These are phyloP conservation scores for Spathaspora gorwiae DNA, from an alignment of 805 yeast species.

Conservation along the genomic window DNA sequence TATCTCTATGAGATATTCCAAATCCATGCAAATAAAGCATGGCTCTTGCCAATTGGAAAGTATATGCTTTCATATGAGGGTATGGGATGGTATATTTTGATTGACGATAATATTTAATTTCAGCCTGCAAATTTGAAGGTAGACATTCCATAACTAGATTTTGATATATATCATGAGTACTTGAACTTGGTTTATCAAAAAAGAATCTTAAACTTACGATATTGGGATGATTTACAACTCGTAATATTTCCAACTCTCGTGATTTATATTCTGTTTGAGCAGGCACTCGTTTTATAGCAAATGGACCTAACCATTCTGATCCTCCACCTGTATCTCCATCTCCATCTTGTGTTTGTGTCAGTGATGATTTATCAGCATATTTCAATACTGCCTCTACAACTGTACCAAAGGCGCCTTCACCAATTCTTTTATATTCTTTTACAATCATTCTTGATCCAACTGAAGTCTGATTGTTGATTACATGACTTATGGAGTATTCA, in stretches of 20 bases:
- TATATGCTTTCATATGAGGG: conserved; percentile 70
- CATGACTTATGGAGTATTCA: conserved; percentile 40
- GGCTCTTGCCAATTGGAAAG: conserved; percentile 77
- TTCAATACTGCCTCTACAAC: conserved; percentile 67
- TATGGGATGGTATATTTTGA: conserved; percentile 61
- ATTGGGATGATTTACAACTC: conserved; percentile 76
- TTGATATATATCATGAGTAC: conserved; percentile 66
- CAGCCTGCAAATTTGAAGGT: conserved; percentile 75
- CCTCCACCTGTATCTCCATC: background rate
- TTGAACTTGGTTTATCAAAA: conserved; percentile 61
- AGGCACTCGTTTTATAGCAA: conserved; percentile 79
- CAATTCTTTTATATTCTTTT: conserved; percentile 68
- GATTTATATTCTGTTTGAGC: conserved; percentile 85
- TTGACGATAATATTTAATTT: conserved; percentile 64
- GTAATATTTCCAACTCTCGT: conserved; percentile 71
- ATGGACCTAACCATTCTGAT: conserved; percentile 66
- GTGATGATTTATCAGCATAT: conserved; percentile 18
- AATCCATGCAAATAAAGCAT: conserved; percentile 78
- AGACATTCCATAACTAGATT: conserved; percentile 84
- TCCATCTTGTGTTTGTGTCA: background rate
- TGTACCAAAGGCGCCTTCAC: conserved; percentile 85
- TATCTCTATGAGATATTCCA: conserved; percentile 79
- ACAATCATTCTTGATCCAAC: conserved; percentile 58
- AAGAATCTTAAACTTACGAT: conserved; percentile 65
- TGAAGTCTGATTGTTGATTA: conserved; percentile 55